Conservation (phyloP, 2,329 filamentous ascomycete genomes). For the Stagonosporopsis vannaccii region DNA sequence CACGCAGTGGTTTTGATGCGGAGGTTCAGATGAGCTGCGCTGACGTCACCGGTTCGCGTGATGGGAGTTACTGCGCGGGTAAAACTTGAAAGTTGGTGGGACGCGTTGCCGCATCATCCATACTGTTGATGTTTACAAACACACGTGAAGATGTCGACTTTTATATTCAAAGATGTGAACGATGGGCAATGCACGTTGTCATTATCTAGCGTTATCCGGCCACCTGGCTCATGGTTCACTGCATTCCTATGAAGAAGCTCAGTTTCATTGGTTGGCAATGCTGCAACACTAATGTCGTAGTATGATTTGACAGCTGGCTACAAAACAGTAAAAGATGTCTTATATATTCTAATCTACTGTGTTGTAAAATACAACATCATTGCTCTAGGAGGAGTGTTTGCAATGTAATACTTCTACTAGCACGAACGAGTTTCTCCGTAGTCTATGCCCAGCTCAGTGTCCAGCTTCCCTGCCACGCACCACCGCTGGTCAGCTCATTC, state of each 20-base stretch:
- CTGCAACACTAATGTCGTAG: too few relatives aligned
- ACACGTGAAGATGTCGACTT: background rate
- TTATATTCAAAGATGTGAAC: background rate
- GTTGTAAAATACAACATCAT: too few relatives aligned
- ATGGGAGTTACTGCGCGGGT: slow-evolving; percentile 9
- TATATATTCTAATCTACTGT: too few relatives aligned
- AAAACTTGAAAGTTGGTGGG: slow-evolving; percentile 28
- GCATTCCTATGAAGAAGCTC: background rate
- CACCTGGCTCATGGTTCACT: background rate
- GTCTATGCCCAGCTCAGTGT: slow-evolving; percentile 60
- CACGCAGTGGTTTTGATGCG: slow-evolving; percentile 11
- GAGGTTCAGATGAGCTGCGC: slow-evolving; percentile 1
- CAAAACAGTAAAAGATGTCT: too few relatives aligned
- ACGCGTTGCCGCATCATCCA: slow-evolving; percentile 18
- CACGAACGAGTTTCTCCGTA: too few relatives aligned
- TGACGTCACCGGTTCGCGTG: slow-evolving; percentile 33
- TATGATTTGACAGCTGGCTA: too few relatives aligned
- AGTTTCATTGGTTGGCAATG: too few relatives aligned
- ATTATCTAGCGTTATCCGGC: background rate
- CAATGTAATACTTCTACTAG: too few relatives aligned
- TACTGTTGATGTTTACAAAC: slow-evolving; percentile 3
- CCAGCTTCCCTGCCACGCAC: slow-evolving; percentile 68
- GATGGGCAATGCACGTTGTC: background rate
- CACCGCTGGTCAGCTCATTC: slow-evolving; percentile 56
- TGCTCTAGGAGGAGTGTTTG: too few relatives aligned